Base-by-base conservation (phyloP, 441 rosid species). In the Gossypium lobatum region DNA sequence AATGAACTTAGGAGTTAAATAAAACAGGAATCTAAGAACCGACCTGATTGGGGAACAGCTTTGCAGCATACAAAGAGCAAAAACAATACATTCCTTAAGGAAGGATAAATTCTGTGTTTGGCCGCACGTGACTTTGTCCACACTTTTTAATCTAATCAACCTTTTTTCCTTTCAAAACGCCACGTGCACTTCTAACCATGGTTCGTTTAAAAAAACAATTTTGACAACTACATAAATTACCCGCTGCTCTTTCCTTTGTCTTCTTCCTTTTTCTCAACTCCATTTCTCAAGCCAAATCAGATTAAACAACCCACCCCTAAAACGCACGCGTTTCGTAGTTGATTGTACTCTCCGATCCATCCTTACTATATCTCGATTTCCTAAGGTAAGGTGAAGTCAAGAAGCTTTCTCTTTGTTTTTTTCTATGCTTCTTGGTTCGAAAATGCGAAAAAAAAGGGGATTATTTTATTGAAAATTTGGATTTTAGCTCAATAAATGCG, bases 151-250 rank as follows among this genome's bases (percentile, higher is more conserved):
- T 65, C 61, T 25, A 37, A 37, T 66, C 69, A 25, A 53, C 54
- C 53, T 21, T 50, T 23, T 58, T 23, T 25, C 31, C 3, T 2
- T 11, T 54, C 69, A 63, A 64, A 80, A 8, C 66, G 63, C 78
- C 78, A 82, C 85, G 83, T 73, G 81, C 72, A 39, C 72, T 23
- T 31, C 46, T 60, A 42, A 75, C 74, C 76, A 26, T 21, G 48
- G 71, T 71, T 74, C 2, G 2, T 3, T 17, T 54, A 4, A 18
- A 54, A 18, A 18, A 17, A 54, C 0, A 50, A n/a, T n/a, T 50
- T 14, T n/a, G 6, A 31, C n/a, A n/a, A 50, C 17, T 4, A 14
- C n/a, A 50, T 50, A 50, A 50, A 50, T 50, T n/a, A 50, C 55
- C 58, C 58, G 21, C 21, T 16, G 58, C 21, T 53, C 21, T 53